A percentile compares a stretch with the other conserved stretches of the same genome.
These are phyloP conservation scores for Naganishia cerealis DNA, from an alignment of 1,284 basidiomycete genomes.

Conservation along the genomic window DNA sequence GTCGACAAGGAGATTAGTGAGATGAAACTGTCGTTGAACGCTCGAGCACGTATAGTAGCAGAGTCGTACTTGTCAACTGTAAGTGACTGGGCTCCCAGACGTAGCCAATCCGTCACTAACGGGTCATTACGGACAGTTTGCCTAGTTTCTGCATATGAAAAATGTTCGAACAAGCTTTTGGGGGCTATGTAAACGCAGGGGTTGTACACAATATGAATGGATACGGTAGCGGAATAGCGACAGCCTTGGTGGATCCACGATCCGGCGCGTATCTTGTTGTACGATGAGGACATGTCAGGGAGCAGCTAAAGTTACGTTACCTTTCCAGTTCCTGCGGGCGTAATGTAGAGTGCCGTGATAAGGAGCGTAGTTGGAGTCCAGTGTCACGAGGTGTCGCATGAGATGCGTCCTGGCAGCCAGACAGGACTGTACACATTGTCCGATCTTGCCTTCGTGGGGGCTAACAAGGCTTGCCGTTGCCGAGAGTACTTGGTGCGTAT, in stretches of 20 bases:
- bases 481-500: background rate
- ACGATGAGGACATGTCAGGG: too few relatives aligned
- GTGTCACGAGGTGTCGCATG: too few relatives aligned
- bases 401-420: too few relatives aligned
- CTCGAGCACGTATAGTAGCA: constrained; percentile 93
- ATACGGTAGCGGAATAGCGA: background rate
- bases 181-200: background rate
- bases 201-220: background rate
- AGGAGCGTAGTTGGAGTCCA: too few relatives aligned
- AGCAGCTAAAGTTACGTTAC: too few relatives aligned
- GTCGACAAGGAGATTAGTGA: constrained; percentile 67
- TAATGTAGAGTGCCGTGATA: too few relatives aligned
- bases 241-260: too few relatives aligned
- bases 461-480: too few relatives aligned
- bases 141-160: background rate
- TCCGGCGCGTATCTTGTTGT: too few relatives aligned
- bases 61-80: constrained; percentile 59
- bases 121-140: background rate
- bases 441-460: too few relatives aligned
- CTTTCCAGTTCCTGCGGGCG: too few relatives aligned
- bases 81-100: background rate
- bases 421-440: too few relatives aligned
- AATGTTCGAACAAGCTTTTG: background rate
- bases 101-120: background rate
- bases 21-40: constrained; percentile 75